These are phyloP conservation scores for Cytospora paraplurivora DNA, from an alignment of 2,329 filamentous ascomycete species.

Conservation along the genomic window DNA sequence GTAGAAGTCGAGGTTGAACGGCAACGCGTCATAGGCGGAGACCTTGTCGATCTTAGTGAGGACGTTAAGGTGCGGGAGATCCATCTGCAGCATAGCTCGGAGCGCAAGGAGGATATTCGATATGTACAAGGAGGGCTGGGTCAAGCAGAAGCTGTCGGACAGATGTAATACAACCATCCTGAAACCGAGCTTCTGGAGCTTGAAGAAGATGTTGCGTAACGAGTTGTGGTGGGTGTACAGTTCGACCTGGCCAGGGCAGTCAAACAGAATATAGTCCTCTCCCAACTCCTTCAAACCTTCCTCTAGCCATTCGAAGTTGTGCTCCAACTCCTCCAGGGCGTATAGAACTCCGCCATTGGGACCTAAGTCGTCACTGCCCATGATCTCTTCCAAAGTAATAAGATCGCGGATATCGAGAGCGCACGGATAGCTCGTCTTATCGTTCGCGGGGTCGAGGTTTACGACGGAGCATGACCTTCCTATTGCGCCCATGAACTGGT, in stretches of 20 bases:
- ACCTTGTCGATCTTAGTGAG: slow-evolving; percentile 98
- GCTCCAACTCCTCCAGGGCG: slow-evolving; percentile 90
- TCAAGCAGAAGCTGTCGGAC: slow-evolving; percentile 91
- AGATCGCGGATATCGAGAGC: slow-evolving; percentile 89
- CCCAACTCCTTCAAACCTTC: slow-evolving; percentile 75
- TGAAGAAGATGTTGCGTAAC: slow-evolving; percentile 87
- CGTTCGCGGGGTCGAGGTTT: slow-evolving; percentile 96
- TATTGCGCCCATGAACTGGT: slow-evolving; percentile 96
- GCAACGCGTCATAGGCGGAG: slow-evolving; percentile 77
- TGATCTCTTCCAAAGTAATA: slow-evolving; percentile 90
- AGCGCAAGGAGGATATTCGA: slow-evolving; percentile 91
- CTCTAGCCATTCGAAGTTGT: slow-evolving; percentile 92
- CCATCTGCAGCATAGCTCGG: slow-evolving; percentile 97
- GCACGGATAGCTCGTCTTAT: slow-evolving; percentile 83
- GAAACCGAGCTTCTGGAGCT: slow-evolving; percentile 87
- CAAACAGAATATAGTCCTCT: slow-evolving; percentile 92
- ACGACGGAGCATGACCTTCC: slow-evolving; percentile 92
- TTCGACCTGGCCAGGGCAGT: slow-evolving; percentile 96
- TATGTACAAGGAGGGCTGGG: slow-evolving; percentile 90
- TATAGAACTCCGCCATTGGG: slow-evolving; percentile 93
- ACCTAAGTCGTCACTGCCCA: slow-evolving; percentile 86
- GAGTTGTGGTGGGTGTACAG: slow-evolving; percentile 95
- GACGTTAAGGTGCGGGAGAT: slow-evolving; percentile 93
- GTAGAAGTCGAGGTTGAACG: slow-evolving; percentile 96
- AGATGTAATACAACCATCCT: slow-evolving; percentile 91